A percentile compares a stretch with the other conserved stretches of the same genome.
Conservation (phyloP, 1,284 basidiomycete species). For the Ceratobasidium sp. region DNA sequence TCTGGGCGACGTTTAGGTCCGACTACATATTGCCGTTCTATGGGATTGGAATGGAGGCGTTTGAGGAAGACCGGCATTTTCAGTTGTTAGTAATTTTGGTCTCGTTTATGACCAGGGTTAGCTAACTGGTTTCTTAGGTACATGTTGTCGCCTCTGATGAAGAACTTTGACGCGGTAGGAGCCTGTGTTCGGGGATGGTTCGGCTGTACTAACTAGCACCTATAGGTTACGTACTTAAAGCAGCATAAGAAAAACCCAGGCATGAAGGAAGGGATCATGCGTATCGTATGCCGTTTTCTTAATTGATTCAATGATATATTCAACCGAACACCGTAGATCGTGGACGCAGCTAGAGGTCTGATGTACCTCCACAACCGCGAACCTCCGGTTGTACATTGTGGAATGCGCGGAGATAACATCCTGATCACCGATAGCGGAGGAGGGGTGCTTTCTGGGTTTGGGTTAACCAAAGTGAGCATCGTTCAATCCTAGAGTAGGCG, state of each 20-base stretch:
- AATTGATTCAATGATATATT: no score
- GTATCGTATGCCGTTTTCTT: constrained; percentile 40
- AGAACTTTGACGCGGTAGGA: constrained; percentile 37
- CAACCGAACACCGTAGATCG: not conserved
- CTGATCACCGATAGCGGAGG: constrained; percentile 37
- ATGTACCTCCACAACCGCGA: constrained; percentile 33
- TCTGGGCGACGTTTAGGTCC: constrained; percentile 33
- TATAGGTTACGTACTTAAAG: constrained; percentile 32
- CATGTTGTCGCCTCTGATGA: constrained; percentile 40
- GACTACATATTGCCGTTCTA: constrained; percentile 39
- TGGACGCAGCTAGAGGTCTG: constrained; percentile 29
- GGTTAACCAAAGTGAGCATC: constrained; percentile 19
- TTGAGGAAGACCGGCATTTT: constrained; percentile 19
- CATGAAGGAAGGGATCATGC: constrained; percentile 32
- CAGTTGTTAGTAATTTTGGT: constrained; percentile 24
- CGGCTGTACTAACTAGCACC: not conserved
- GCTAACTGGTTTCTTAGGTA: constrained; percentile 6
- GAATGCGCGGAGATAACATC: constrained; percentile 35
- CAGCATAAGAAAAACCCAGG: constrained; percentile 20
- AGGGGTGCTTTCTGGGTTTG: constrained; percentile 30
- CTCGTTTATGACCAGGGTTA: not conserved
- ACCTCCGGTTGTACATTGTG: constrained; percentile 31
- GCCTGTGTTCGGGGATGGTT: not conserved
- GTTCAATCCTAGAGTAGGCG: not conserved
- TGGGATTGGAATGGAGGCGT: constrained; percentile 38